A percentile compares a stretch with the other conserved stretches of the same genome.
phyloP scores from a whole-genome alignment of 2,329 filamentous ascomycete genomes.

The Aspergillus candidus region DNA sequence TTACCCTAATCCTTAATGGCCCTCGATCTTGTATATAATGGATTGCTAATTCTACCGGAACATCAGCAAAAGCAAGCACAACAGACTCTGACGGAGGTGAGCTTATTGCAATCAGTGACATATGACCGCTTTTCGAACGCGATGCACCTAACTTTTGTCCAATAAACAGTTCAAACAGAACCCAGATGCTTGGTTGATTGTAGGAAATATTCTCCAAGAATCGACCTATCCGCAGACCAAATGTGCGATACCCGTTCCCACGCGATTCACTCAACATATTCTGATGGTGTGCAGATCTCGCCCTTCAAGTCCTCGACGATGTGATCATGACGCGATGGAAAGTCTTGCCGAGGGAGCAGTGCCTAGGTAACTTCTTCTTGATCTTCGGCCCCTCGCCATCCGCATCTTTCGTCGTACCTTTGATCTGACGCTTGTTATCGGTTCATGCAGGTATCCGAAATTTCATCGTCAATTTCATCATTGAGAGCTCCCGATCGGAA shows the following conservation, averaged over 20 bases:
- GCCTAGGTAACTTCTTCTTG: conserved; percentile 60
- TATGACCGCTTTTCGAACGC: no score
- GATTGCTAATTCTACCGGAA: not conserved
- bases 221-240: conserved; percentile 94
- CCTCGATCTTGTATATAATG: not conserved
- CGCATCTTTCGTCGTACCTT: not conserved
- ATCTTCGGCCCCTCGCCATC: not conserved
- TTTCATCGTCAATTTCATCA: conserved; percentile 98
- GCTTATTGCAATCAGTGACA: conserved; percentile 17
- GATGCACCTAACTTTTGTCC: conserved; percentile 10
- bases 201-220: conserved; percentile 93
- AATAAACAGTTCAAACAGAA: conserved; percentile 87
- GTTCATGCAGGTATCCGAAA: conserved; percentile 76
- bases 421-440: conserved; percentile 16
- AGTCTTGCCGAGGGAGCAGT: conserved; percentile 90
- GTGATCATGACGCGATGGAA: conserved; percentile 99
- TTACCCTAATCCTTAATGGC: not conserved
- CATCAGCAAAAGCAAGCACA: conserved; percentile 90
- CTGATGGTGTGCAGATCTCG: conserved; percentile 61
- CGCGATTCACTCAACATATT: conserved; percentile 5
- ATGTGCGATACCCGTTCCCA: conserved; percentile 54
- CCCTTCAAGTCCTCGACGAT: conserved; percentile 92
- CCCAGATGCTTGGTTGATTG: conserved; percentile 93
- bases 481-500: conserved; percentile 84
- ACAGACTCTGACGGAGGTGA: conserved; percentile 84